Conservation (phyloP, 2,329 filamentous ascomycete species). For the Coniochaeta sp. region DNA sequence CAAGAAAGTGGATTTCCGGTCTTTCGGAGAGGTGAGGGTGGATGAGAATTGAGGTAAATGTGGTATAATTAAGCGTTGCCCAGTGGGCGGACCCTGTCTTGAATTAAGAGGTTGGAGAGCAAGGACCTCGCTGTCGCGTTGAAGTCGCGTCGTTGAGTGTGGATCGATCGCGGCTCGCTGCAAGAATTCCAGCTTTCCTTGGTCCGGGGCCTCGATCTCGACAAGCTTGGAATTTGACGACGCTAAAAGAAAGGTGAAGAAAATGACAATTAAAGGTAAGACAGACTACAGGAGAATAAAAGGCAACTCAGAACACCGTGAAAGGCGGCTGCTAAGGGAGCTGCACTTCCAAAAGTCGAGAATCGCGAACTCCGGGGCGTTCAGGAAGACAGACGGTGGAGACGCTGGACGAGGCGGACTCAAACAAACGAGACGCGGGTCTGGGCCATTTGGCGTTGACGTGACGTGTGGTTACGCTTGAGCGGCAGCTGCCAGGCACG, state of each 20-base stretch:
- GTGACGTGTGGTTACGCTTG: neutral
- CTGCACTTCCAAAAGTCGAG: neutral
- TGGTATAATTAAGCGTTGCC: conserved; percentile 3
- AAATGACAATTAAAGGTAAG: neutral
- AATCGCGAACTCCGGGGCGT: neutral
- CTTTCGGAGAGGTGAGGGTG: too few species aligned
- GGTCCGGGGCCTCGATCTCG: neutral
- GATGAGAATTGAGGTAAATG: neutral
- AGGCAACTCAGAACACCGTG: neutral
- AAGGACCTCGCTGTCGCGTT: neutral
- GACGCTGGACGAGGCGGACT: neutral
- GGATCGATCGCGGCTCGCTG: neutral
- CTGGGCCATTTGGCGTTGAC: neutral
- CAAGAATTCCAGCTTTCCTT: conserved; percentile 1
- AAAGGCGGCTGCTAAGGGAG: neutral
- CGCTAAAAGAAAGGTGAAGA: neutral
- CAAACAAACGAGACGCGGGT: neutral
- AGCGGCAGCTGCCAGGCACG: neutral
- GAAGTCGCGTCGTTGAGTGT: neutral
- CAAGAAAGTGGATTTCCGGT: neutral
- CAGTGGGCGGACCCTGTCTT: neutral
- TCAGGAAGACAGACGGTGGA: neutral
- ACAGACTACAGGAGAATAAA: neutral
- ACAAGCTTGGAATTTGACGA: neutral
- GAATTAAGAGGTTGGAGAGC: neutral